Evolutionary conservation across 257 asterid genomes (phyloP), one percentile per base, ranked within the genome.

Genomic region (Przewalskia tangutica): DNA sequence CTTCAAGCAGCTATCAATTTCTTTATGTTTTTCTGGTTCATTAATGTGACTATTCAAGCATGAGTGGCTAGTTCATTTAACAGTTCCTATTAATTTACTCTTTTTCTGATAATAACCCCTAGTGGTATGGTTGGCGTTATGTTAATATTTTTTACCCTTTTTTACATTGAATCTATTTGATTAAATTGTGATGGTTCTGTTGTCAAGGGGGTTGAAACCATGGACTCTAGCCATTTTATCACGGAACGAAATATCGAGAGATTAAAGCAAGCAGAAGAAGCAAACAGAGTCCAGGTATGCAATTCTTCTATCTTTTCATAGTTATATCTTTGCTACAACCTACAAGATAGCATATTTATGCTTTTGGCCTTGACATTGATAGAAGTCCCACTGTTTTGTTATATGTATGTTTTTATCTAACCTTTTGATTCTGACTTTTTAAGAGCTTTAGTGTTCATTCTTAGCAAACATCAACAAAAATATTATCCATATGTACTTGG

Each of bases 251-350:
- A 95, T 84, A 83, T 91, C 38, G 93, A 90, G 87, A 91, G 99
- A 67, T 89, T 95, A 59, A 88, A 90, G 83, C 98, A 92, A 90
- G 99, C 98, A 6, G 92, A 94, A 89, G 95, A 88, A 92, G 97
- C 94, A 82, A 91, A 95, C 84, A 88, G 89, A 82, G 98, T 94
- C 89, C 99, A 92, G 99, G 97, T 95, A 88, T 77, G 88, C 13
- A 2, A 18, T 53, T 9, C 32, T 27, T 27, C n/a, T 48, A 34
- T 55, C 62, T 48, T 32, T 44, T 63, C 9, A 7, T 27, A 27
- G 7, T 63, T 70, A 50, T 23, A 34, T 8, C 0, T 46, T 80
- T 44, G 20, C 13, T 27, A 27, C 32, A 27, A 27, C 32, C 32
- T 63, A 23, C 77, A 63, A 27, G 12, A 80, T 46, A 8, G 46